Base-by-base conservation (phyloP, 768 basidiomycete genomes). In the Candolleomyces aberdarensis region DNA sequence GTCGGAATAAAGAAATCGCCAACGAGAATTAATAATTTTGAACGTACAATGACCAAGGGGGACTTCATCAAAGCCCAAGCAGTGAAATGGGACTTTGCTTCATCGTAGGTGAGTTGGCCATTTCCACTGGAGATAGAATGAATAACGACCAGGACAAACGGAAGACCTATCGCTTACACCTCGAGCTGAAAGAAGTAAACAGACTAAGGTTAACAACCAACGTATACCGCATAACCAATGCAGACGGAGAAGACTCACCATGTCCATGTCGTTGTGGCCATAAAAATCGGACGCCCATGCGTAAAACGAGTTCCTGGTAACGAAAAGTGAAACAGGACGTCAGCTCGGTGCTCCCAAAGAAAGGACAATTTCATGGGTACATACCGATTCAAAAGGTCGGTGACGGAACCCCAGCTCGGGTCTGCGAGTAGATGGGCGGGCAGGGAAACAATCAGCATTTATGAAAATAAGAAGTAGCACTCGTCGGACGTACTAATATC, bases 21-120 rank as follows among this genome's bases (percentile, higher is more conserved):
- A 32, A 50, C 47, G 56, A 55, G 39, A 57, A 19, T 49, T 60
- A 47, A 36, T 15, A 26, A 53, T 39, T 36, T 5, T 15, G 44
- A 1, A 65, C 69, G 57, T 53, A 74, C 82, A 59, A 88, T 83
- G 55, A 88, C 74, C 14, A 89, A 77, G 2, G 87, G 87, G 0
- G 84, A 85, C 67, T 88, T 89, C 83, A 88, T 81, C 32, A 89
- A 71, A 40, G 85, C 85, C 87, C 88, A 89, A 0, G 84, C 86
- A 0, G 87, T 88, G 68, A 88, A 89, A 67, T 89, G 87, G 3
- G 85, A 78, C 69, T 88, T 88, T 26, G 80, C 72, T 71, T 89
- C 87, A 14, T 89, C 85, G 66, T 77, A 80, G 0, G 83, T 81
- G 49, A 88, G 73, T 36, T 80, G 73, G 14, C 85, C 86, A 60